These are phyloP conservation scores for Lagerstroemia speciosa DNA, from an alignment of 345 rosid genomes.

Conservation along the genomic window DNA sequence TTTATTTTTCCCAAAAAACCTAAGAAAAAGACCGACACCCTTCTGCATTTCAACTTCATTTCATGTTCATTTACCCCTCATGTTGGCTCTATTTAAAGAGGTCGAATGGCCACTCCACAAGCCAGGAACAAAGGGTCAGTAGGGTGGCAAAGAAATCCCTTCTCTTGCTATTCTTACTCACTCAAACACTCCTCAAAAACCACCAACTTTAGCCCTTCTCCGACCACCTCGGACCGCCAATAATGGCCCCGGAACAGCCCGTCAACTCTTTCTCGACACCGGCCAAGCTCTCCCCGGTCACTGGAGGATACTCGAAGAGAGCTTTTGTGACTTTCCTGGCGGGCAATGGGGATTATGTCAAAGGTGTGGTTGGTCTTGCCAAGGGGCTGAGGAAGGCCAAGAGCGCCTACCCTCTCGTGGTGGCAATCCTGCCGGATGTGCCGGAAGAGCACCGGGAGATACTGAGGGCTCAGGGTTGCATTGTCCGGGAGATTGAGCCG, in stretches of 20 bases:
- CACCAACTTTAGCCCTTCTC: neutral
- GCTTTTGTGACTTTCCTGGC: constrained; percentile 12
- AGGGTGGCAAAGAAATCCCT: neutral
- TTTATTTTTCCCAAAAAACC: neutral
- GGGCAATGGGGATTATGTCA: constrained; percentile 7
- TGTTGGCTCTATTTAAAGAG: neutral
- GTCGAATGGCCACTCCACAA: neutral
- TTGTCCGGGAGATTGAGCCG: constrained; percentile 11
- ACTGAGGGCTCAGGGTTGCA: constrained; percentile 10
- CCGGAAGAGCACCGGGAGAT: constrained; percentile 12
- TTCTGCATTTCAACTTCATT: constrained; percentile 2
- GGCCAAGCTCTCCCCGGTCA: neutral
- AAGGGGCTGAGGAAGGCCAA: constrained; percentile 9
- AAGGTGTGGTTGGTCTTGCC: constrained; percentile 8
- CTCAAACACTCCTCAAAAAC: neutral
- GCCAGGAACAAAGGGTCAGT: neutral
- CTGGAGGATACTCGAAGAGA: constrained; percentile 5
- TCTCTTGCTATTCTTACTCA: neutral
- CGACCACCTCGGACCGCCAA: no score
- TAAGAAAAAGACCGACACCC: neutral
- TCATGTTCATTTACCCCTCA: neutral
- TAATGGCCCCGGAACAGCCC: neutral
- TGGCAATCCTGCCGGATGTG: constrained; percentile 8
- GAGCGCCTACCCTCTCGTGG: constrained; percentile 12
- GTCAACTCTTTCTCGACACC: neutral